Percentiles rank a stretch among this genome's conserved stretches.
Conservation (phyloP, 106 monocot species). For the Agapanthus africanus region DNA sequence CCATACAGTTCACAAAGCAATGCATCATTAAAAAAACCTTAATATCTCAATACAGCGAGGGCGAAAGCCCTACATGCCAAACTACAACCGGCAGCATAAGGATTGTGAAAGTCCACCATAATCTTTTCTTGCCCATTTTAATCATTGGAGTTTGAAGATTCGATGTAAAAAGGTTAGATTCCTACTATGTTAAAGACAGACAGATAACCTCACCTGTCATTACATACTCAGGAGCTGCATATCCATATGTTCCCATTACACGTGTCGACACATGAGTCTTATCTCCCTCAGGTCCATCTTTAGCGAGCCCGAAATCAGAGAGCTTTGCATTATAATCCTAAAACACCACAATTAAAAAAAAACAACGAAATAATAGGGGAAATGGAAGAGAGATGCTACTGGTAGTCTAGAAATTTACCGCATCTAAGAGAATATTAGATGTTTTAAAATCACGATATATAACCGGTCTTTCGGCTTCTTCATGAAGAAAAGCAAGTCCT, state of each 20-base stretch:
- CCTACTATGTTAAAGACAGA: background rate
- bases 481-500: slow-evolving; percentile 50
- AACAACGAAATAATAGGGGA: background rate
- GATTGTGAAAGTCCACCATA: no score
- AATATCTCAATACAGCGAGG: no score
- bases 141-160: no score
- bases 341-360: background rate
- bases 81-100: no score
- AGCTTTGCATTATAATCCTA: slow-evolving; percentile 80
- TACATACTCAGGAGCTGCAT: slow-evolving; percentile 80
- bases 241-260: slow-evolving; percentile 82
- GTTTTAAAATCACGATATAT: slow-evolving; percentile 63
- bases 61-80: no score
- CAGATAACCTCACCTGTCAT: slow-evolving; percentile 44
- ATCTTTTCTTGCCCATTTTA: no score
- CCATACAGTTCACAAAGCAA: no score
- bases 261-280: slow-evolving; percentile 71
- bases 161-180: no score
- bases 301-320: slow-evolving; percentile 80
- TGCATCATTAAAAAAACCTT: no score
- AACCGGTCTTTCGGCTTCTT: slow-evolving; percentile 53
- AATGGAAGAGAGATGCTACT: background rate
- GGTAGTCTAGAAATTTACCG: slow-evolving; percentile 11
- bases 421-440: slow-evolving; percentile 49
- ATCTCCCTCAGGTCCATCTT: slow-evolving; percentile 71